Base-by-base conservation (phyloP, 108 stramenopile species). In the Ochromonas danica region DNA sequence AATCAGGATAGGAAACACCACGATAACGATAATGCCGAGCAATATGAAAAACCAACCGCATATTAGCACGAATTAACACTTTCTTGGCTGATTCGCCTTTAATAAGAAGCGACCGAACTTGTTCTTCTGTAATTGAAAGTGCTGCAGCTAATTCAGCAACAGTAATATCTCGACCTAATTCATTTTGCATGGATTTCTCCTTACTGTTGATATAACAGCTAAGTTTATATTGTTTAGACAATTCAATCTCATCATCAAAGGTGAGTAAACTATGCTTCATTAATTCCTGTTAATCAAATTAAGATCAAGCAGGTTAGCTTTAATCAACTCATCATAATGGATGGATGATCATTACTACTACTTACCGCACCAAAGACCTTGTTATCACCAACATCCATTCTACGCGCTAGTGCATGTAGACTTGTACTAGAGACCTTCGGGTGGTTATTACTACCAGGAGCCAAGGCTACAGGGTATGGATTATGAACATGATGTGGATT, bases 21-120 rank as follows among this genome's bases (percentile, higher is more conserved):
- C 91, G 81, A 51, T 84, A 83, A 82, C 89, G 89, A 81, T 94
- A 96, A n/a, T 90, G 85, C 82, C 92, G 91, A 1, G 94, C 93
- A 77, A 95, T 94, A 61, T 89, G 90, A 71, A 93, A 89, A 31
- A 97, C 96, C 22, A 94, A 84, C 39, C 94, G 90, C 72, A 93
- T 87, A 84, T 95, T 95, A 51, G 90, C 89, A 80, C 91, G 89
- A 1, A 91, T 92, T 10, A 95, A 36, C 25, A 36, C 35, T 35
- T 28, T 67, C 63, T 67, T 67, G 3, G 63, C 63, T 6, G 27
- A 3, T 67, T 67, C 63, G 31, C 30, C 35, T 28, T 36, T 67
- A 31, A 31, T 33, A 14, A 35, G 31, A 22, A 67, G 6, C 31
- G 3, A 6, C 6, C 25, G 17, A 22, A 67, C 31, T 67, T 67